phyloP scores from a whole-genome alignment of 1,284 basidiomycete genomes.

The Schizophyllum amplum region DNA sequence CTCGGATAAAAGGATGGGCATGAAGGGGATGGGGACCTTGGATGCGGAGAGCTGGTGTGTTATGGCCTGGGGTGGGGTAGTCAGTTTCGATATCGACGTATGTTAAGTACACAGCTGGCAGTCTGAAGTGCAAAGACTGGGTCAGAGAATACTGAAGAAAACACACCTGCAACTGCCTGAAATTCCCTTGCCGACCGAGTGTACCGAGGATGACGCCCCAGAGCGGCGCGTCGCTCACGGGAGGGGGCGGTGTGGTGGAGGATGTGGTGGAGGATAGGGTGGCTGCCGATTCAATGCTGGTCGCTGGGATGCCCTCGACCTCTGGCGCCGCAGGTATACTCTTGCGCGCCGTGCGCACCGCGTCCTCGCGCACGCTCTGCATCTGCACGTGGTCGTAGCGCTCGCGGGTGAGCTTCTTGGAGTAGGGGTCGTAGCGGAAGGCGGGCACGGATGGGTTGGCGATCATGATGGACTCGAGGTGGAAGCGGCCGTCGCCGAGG shows the following conservation, averaged over 20 bases:
- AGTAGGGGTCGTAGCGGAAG: conserved; percentile 98
- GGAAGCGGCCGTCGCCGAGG: conserved; percentile 96
- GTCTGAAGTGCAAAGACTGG: conserved; percentile 3
- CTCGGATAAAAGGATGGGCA: conserved; percentile 92
- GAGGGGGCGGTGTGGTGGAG: conserved; percentile 9
- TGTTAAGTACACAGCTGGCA: not conserved
- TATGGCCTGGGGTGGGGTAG: conserved; percentile 54
- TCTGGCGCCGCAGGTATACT: conserved; percentile 25
- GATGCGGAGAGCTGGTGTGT: conserved; percentile 55
- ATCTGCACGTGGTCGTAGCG: conserved; percentile 89
- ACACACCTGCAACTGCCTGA: conserved; percentile 75
- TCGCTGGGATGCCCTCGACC: not conserved
- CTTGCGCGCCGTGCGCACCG: conserved; percentile 65
- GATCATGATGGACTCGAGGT: conserved; percentile 98
- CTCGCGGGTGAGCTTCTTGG: conserved; percentile 93
- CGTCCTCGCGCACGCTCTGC: conserved; percentile 68
- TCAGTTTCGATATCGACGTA: not conserved
- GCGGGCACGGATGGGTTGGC: conserved; percentile 95
- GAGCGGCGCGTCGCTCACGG: conserved; percentile 19
- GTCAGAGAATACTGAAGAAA: not conserved
- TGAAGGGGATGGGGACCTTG: conserved; percentile 56
- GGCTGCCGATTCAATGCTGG: too few species aligned
- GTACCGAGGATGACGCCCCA: conserved; percentile 99
- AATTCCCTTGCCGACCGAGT: conserved; percentile 88
- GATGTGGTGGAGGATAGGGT: too few species aligned